A percentile compares a stretch with the other conserved stretches of the same genome.
Evolutionary conservation across 768 basidiomycete species (phyloP).

Genomic region (Boletus fagicola): DNA sequence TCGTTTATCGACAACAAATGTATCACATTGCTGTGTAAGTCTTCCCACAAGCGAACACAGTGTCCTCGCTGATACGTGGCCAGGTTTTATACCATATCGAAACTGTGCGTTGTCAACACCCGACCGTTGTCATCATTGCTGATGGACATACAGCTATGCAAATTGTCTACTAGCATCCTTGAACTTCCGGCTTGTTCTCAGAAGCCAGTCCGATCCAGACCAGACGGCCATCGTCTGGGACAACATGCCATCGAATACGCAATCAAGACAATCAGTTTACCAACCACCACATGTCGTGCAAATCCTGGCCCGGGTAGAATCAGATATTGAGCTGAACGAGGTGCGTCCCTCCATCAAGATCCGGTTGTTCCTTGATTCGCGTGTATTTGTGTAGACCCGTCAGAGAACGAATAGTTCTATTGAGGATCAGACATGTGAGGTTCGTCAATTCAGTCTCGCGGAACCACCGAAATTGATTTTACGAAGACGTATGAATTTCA

Average conservation of each 20-base stretch:
- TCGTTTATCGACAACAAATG: too few species aligned
- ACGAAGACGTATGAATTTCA: too few species aligned
- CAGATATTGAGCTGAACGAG: not conserved
- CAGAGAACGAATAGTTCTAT: too few species aligned
- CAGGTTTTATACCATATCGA: slow-evolving; percentile 14
- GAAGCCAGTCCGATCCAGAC: not conserved
- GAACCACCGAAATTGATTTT: too few species aligned
- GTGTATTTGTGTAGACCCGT: not conserved
- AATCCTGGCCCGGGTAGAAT: not conserved
- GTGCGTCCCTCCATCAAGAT: not conserved
- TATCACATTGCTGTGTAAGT: slow-evolving; percentile 23
- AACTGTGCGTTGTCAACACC: slow-evolving; percentile 6
- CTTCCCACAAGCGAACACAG: too few species aligned
- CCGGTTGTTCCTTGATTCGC: not conserved
- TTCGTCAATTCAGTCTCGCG: too few species aligned
- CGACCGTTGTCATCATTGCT: not conserved
- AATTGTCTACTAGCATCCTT: slow-evolving; percentile 13
- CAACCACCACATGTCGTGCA: not conserved
- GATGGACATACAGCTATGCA: slow-evolving; percentile 8
- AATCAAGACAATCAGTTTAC: not conserved
- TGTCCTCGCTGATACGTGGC: not conserved
- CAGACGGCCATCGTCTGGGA: slow-evolving; percentile 6
- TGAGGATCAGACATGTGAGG: too few species aligned
- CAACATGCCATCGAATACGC: not conserved
- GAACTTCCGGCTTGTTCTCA: slow-evolving; percentile 15